phyloP scores from a whole-genome alignment of 805 yeast genomes.

The Metschnikowia proteae region DNA sequence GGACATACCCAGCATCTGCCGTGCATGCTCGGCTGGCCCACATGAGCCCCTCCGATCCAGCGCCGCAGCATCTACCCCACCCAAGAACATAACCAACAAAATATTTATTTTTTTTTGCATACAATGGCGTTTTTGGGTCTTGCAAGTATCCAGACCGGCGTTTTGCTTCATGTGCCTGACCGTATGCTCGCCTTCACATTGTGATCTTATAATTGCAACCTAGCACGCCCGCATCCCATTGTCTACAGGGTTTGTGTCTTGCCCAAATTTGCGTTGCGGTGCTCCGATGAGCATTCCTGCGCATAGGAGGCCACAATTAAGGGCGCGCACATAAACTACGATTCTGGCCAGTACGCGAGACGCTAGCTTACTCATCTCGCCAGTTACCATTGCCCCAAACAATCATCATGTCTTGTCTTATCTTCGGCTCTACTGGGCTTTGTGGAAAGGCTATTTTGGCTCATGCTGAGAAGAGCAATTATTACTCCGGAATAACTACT shows the following conservation, averaged over 20 bases:
- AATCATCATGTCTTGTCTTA: slow-evolving; percentile 14
- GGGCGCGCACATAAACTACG: not conserved
- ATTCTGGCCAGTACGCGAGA: too few species aligned
- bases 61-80: too few species aligned
- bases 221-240: not conserved
- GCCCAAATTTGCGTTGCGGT: not conserved
- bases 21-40: not conserved
- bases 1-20: not conserved
- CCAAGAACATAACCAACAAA: too few species aligned
- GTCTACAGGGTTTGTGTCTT: not conserved
- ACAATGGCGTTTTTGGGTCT: too few species aligned
- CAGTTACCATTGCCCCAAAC: not conserved
- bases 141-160: too few species aligned
- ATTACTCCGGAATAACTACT: slow-evolving; percentile 42
- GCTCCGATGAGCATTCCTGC: not conserved
- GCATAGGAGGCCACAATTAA: not conserved
- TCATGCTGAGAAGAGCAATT: slow-evolving; percentile 34
- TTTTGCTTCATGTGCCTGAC: not conserved
- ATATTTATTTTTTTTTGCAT: too few species aligned
- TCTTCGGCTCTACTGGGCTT: slow-evolving; percentile 75
- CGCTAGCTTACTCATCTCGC: not conserved
- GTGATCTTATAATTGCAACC: not conserved
- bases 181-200: not conserved
- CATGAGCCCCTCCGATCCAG: not conserved
- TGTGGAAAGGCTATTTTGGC: slow-evolving; percentile 60